Base-by-base conservation (phyloP, 352 stramenopile species). In the Halophytophthora batemanensis region DNA sequence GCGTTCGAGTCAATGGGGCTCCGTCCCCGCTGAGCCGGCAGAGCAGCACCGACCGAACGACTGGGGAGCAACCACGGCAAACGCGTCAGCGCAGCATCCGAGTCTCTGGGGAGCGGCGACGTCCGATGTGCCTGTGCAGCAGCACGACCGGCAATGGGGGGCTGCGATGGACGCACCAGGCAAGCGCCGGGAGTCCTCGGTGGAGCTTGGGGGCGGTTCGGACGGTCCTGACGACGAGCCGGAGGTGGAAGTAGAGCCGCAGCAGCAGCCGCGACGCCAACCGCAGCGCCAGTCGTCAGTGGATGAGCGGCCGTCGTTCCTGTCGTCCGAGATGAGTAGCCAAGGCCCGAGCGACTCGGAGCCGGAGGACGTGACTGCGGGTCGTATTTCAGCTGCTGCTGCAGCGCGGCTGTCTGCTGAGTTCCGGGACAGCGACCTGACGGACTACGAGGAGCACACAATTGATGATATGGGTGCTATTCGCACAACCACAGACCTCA, bases 391-490 rank as follows among this genome's bases (percentile, higher is more conserved):
- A 44, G 42, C 55, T 3, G 61, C 68, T 11, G 50, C 59, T 6
- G 55, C 59, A 3, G 31, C 54, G 25, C 62, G 42, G 50, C 13
- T 73, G 22, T 63, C 51, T 3, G 56, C 44, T 1, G 48, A 64
- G 31, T 70, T 64, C 25, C 49, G 60, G 22, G 63, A 66, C n/a
- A 72, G 57, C 48, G 58, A 66, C 50, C 41, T 69, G 39, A 63
- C 61, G 10, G 57, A 77, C 25, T 71, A 74, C 41, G 63, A 81
- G n/a, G 70, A 81, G 56, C 69, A 71, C 25, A 73, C 66, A 2
- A 71, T 71, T 15, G 61, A 77, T 40, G 61, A 37, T 10, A 39
- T 68, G 35, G 61, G 65, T 33, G 64, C 71, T 7, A 74, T 77
- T 22, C 64, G 70, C 29, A 70, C 54, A 13, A 81, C 70, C 22